Conservation (phyloP, 768 basidiomycete genomes). For the Piloderma croceum region DNA sequence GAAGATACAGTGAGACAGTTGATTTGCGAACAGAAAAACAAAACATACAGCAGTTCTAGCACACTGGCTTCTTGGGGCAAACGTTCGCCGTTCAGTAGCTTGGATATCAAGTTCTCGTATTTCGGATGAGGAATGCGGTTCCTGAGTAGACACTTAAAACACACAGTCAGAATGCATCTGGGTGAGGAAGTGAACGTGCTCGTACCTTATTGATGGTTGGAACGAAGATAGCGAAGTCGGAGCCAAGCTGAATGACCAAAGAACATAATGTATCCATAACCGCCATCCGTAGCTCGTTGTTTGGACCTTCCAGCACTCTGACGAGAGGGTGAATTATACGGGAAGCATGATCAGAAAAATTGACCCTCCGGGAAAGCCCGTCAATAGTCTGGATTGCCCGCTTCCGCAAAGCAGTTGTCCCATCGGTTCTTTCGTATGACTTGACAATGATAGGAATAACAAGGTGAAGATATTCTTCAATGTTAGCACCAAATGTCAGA, state of each 20-base stretch:
- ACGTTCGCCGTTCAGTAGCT: constrained; percentile 87
- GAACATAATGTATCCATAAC: constrained; percentile 94
- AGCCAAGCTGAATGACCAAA: constrained; percentile 86
- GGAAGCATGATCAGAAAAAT: constrained; percentile 96
- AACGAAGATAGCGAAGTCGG: constrained; percentile 96
- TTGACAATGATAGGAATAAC: constrained; percentile 92
- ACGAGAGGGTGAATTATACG: constrained; percentile 95
- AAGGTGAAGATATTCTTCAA: constrained; percentile 96
- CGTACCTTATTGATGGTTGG: constrained; percentile 93
- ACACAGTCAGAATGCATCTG: not conserved
- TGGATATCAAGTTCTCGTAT: constrained; percentile 85
- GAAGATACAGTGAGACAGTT: constrained; percentile 2
- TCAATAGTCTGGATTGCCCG: constrained; percentile 89
- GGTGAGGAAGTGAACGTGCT: not conserved
- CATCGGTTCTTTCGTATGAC: constrained; percentile 81
- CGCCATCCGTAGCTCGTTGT: constrained; percentile 74
- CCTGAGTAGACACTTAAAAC: constrained; percentile 59
- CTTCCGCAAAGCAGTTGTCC: constrained; percentile 69
- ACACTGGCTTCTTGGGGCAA: constrained; percentile 80
- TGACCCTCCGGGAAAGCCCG: constrained; percentile 83
- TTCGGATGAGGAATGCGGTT: constrained; percentile 73
- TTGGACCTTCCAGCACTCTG: constrained; percentile 69
- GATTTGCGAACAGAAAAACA: no score
- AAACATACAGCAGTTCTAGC: constrained; percentile 57
- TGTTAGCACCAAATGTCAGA: constrained; percentile 90